Conservation (phyloP, 768 basidiomycete genomes). For the Rhodotorula sphaerocarpa region DNA sequence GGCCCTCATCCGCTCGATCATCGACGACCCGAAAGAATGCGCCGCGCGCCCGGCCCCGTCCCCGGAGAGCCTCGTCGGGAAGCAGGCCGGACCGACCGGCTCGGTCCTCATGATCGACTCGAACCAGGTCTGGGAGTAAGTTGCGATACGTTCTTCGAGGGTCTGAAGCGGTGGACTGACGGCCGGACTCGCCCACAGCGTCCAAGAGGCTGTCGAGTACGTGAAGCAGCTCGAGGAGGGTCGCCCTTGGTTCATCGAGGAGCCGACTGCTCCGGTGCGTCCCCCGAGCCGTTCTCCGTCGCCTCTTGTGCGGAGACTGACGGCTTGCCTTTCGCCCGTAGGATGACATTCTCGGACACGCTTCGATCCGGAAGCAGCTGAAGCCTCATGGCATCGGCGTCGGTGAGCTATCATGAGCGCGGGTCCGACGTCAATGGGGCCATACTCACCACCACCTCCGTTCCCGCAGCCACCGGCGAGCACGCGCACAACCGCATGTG, state of each 20-base stretch:
- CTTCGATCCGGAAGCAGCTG: slow-evolving; percentile 57
- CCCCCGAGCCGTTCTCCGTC: background rate
- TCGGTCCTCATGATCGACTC: slow-evolving; percentile 95
- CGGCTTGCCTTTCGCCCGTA: background rate
- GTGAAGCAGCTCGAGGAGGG: slow-evolving; percentile 67
- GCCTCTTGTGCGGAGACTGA: background rate
- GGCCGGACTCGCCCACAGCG: slow-evolving; percentile 40
- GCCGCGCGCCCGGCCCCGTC: slow-evolving; percentile 52
- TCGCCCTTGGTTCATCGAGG: slow-evolving; percentile 94
- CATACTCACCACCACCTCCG: background rate
- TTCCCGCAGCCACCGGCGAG: slow-evolving; percentile 65
- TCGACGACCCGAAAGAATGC: slow-evolving; percentile 80
- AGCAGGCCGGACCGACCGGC: slow-evolving; percentile 91
- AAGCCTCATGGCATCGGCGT: slow-evolving; percentile 76
- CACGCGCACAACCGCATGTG: slow-evolving; percentile 89
- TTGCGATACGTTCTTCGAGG: too few species aligned
- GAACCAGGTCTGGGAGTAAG: slow-evolving; percentile 55
- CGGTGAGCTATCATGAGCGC: slow-evolving; percentile 4
- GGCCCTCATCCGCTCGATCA: slow-evolving; percentile 81
- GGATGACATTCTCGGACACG: slow-evolving; percentile 80
- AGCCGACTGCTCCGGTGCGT: slow-evolving; percentile 67
- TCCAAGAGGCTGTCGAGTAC: slow-evolving; percentile 83
- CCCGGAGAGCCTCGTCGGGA: slow-evolving; percentile 60
- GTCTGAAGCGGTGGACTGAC: slow-evolving; percentile 6
- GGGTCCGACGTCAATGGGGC: background rate